Evolutionary conservation across 352 stramenopile species (phyloP), one percentile per base, ranked within the genome.

Genomic region (Pythium grandisporangium): DNA sequence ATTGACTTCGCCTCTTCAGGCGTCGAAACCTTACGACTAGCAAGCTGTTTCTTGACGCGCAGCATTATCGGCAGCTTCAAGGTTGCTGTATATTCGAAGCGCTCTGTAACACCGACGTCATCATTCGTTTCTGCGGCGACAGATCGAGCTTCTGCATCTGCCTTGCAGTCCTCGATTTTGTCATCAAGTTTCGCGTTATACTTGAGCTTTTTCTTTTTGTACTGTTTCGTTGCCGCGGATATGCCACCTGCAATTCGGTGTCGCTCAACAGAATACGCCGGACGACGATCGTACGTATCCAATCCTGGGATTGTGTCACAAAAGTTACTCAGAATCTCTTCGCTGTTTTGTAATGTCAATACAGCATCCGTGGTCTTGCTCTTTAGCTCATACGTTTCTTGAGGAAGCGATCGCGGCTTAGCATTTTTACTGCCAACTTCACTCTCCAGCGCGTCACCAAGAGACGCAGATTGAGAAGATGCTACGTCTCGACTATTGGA

Each of bases 241-340:
- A 87, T 80, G 7, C 46, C 62, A 3, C 48, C 52, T 13, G 42
- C 27, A 14, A 88, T 50, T 17, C 62, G 74, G 20, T 86, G 73
- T 6, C 80, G 72, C 49, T 74, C 84, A 24, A 91, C 62, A 12
- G 63, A 66, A 37, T 93, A 93, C 43, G 89, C 67, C 11, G 77
- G 62, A 2, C 72, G 77, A 22, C 71, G 71, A 39, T 93, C 80
- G 43, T 87, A 91, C 22, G 79, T 93, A 37, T 89, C 74, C 23
- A 91, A 55, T 0, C 77, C 77, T 30, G 80, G 80, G 8, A 93
- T 53, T 0, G 80, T 87, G 38, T 90, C 68, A 55, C 77, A 93
- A 24, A 93, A 88, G 14, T 70, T 67, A 48, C 71, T 90, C 19
- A 93, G 58, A 37, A 68, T 72, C 11, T 36, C 42, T 6, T 87